These are phyloP conservation scores for Symbiotaphrina buchneri DNA, from an alignment of 495 filamentous ascomycete genomes.

Conservation along the genomic window DNA sequence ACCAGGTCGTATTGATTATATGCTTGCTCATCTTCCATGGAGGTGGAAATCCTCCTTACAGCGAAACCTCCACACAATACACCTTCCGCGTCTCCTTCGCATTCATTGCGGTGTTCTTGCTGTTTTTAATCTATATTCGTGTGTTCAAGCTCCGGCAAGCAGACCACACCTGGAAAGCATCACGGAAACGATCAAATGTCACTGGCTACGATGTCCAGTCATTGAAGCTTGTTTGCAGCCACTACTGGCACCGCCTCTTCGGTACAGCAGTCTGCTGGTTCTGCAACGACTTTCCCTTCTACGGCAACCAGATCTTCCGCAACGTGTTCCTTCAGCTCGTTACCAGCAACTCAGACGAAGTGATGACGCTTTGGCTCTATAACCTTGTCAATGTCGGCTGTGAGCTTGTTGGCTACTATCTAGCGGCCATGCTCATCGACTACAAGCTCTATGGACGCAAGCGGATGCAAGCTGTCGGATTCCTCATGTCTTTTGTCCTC, in stretches of 20 bases:
- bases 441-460: constrained; percentile 85
- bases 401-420: constrained; percentile 64
- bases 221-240: constrained; percentile 43
- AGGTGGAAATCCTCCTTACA: constrained; percentile 50
- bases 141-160: constrained; percentile 66
- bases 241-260: constrained; percentile 66
- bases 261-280: constrained; percentile 74
- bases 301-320: constrained; percentile 95
- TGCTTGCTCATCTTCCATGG: constrained; percentile 64
- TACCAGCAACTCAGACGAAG: constrained; percentile 29
- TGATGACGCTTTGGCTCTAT: constrained; percentile 77
- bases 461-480: constrained; percentile 79
- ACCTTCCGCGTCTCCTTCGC: constrained; percentile 71
- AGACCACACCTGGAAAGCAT: constrained; percentile 44
- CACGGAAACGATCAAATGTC: constrained; percentile 67
- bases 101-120: constrained; percentile 61
- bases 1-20: constrained; percentile 68
- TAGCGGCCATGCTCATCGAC: constrained; percentile 48
- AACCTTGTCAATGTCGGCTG: constrained; percentile 71
- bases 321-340: constrained; percentile 62
- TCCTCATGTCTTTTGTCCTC: constrained; percentile 67
- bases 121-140: constrained; percentile 87
- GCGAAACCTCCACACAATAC: constrained; percentile 47
- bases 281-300: constrained; percentile 89
- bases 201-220: constrained; percentile 73